Evolutionary conservation across 441 rosid species (phyloP), one percentile per base, ranked within the genome.

Genomic region (Biscutella laevigata): DNA sequence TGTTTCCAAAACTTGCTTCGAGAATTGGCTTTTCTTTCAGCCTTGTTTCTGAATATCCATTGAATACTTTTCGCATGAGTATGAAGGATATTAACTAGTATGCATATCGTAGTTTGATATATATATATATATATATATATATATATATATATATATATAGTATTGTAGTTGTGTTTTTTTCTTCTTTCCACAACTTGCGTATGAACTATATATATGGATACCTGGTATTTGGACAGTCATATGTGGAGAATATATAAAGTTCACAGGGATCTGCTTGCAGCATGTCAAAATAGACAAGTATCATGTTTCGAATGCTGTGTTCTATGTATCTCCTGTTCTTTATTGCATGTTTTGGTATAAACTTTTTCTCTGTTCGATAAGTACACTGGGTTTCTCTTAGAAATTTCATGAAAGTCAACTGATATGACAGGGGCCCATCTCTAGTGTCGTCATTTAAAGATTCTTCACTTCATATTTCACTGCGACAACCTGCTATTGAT

Each of bases 401-500:
- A 42, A 9, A 12, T 22, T 36, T 51, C 32, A 57, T 58, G 59
- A 7, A 27, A 63, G 59, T 67, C 59, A 62, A 63, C 60, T 73
- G 10, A 56, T 54, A 65, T 79, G 65, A 63, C 83, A 94, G 99
- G 99, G 94, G 86, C 15, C 96, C 99, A 69, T 77, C 90, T 57
- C 95, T 94, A 51, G 80, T 89, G 71, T 78, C 95, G 43, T 83
- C 83, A 53, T 69, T 81, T 72, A 86, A 77, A 73, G 99, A 94
- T 83, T 71, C 84, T 70, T 82, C 96, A 17, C 95, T 94, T 65
- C 94, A 94, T 70, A 75, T 69, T 68, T 85, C 99, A 43, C 75
- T 94, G 62, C 81, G 89, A 57, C 96, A 83, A 54, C 97, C 99
- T 75, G 99, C 99, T 24, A 71, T 89, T 74, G 95, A 89, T 78